These are phyloP conservation scores for Umbellularia californica DNA, from an alignment of 164 flowering plant genomes.

Conservation along the genomic window DNA sequence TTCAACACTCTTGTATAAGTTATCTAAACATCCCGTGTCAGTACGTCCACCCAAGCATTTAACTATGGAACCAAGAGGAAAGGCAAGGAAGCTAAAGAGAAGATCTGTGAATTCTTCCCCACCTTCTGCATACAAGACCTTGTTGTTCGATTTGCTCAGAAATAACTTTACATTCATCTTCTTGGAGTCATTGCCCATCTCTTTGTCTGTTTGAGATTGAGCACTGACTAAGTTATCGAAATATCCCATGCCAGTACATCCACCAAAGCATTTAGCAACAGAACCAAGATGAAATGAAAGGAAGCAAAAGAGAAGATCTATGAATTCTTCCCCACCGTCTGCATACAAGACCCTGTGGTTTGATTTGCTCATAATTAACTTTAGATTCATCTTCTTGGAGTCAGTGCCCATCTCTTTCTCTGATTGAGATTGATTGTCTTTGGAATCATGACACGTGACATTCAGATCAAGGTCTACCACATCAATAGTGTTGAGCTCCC, in stretches of 20 bases:
- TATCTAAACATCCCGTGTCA: neutral
- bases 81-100: conserved; percentile 19
- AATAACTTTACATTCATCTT: neutral
- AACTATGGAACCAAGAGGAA: conserved; percentile 13
- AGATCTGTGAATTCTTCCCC: conserved; percentile 17
- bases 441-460: too few species aligned
- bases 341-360: neutral
- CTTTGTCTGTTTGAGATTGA: too few species aligned
- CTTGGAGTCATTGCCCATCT: neutral
- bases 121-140: conserved; percentile 5
- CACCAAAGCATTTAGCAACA: too few species aligned
- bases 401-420: neutral
- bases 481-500: neutral
- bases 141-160: neutral
- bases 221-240: too few species aligned
- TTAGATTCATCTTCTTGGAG: neutral
- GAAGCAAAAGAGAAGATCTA: too few species aligned
- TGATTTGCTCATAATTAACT: neutral
- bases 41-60: conserved; percentile 3
- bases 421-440: neutral
- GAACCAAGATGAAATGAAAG: too few species aligned
- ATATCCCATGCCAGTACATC: too few species aligned
- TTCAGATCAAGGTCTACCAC: neutral
- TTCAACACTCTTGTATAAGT: neutral
- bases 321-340: too few species aligned